These are phyloP conservation scores for Geotrichum phurueaensis DNA, from an alignment of 1,139 yeast genomes.

Conservation along the genomic window DNA sequence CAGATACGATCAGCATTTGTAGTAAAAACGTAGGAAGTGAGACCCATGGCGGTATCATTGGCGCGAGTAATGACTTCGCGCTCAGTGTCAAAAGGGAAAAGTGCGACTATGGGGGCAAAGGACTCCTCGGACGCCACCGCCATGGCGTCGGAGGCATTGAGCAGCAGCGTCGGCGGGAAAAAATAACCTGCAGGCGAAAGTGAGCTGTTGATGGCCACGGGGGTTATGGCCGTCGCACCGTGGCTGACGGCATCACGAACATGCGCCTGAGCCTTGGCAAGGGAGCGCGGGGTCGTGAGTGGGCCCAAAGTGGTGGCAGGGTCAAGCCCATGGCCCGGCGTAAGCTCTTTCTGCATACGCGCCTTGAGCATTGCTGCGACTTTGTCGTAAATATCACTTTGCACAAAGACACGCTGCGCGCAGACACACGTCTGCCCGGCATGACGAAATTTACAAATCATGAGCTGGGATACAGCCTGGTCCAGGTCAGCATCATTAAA, in stretches of 20 bases:
- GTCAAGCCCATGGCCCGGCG: conserved; percentile 61
- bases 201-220: conserved; percentile 40
- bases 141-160: conserved; percentile 55
- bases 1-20: conserved; percentile 52
- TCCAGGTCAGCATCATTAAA: conserved; percentile 68
- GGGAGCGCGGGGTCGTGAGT: conserved; percentile 52
- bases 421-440: conserved; percentile 87
- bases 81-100: conserved; percentile 39
- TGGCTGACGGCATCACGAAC: conserved; percentile 57
- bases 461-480: conserved; percentile 42
- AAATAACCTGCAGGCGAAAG: conserved; percentile 32
- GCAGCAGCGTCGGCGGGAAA: conserved; percentile 59
- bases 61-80: conserved; percentile 58
- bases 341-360: conserved; percentile 45
- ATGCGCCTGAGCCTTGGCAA: conserved; percentile 53
- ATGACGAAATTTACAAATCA: conserved; percentile 42
- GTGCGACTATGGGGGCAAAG: conserved; percentile 69
- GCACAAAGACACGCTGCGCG: conserved; percentile 75
- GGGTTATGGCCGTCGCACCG: conserved; percentile 53
- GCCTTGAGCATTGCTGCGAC: conserved; percentile 49
- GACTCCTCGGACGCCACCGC: conserved; percentile 60
- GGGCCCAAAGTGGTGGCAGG: conserved; percentile 61
- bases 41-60: conserved; percentile 54
- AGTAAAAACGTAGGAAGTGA: conserved; percentile 65
- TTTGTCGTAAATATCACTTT: conserved; percentile 66